phyloP scores from a whole-genome alignment of 2,329 filamentous ascomycete species.

The Ascochyta fabae region DNA sequence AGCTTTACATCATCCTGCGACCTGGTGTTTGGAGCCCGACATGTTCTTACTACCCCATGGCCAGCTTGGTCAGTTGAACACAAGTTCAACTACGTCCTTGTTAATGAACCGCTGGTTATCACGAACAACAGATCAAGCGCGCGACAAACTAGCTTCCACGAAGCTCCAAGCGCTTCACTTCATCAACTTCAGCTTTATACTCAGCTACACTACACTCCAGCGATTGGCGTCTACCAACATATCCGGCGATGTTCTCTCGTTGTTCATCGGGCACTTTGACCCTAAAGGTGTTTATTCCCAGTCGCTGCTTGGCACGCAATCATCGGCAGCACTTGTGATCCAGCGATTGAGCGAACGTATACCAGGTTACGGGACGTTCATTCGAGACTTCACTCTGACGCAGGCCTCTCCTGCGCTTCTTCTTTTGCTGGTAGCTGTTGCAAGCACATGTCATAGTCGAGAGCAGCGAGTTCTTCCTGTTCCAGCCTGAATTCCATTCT shows the following conservation, averaged over 20 bases:
- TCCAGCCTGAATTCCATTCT: slow-evolving; percentile 22
- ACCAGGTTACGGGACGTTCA: slow-evolving; percentile 7
- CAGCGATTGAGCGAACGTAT: slow-evolving; percentile 15
- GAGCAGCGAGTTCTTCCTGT: slow-evolving; percentile 12
- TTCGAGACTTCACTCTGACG: slow-evolving; percentile 3
- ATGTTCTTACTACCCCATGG: slow-evolving; percentile 22
- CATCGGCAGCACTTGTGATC: background rate
- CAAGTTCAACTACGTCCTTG: background rate
- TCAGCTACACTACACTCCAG: slow-evolving; percentile 21
- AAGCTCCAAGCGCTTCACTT: slow-evolving; percentile 15
- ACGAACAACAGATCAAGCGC: background rate
- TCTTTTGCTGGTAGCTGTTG: slow-evolving; percentile 14
- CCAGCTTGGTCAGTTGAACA: slow-evolving; percentile 10
- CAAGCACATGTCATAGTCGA: background rate
- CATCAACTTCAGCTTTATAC: slow-evolving; percentile 23
- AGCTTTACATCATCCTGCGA: slow-evolving; percentile 24
- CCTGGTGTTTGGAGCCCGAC: slow-evolving; percentile 14
- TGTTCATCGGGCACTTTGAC: slow-evolving; percentile 6
- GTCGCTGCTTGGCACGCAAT: background rate
- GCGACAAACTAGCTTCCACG: slow-evolving; percentile 3
- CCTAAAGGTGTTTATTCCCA: background rate
- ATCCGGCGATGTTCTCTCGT: background rate
- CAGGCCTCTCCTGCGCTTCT: slow-evolving; percentile 20
- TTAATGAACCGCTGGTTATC: slow-evolving; percentile 1
- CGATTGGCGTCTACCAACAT: slow-evolving; percentile 8